phyloP scores from a whole-genome alignment of 2,329 filamentous ascomycete species.

The Botrytis cinerea region DNA sequence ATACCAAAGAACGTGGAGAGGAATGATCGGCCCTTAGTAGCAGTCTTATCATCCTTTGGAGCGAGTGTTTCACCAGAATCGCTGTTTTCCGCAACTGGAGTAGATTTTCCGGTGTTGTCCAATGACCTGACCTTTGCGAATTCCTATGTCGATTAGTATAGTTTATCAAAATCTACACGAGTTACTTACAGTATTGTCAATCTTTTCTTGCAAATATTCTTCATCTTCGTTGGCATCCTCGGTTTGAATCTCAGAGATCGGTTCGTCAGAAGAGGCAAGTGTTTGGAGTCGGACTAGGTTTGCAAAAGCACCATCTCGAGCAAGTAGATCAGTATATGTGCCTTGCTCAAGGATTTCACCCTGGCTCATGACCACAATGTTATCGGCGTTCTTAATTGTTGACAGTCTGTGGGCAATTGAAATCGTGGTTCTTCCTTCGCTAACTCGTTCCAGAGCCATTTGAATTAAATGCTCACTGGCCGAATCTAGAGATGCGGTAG shows the following conservation, averaged over 20 bases:
- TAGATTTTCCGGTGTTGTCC: neutral
- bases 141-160: neutral
- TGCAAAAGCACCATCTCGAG: constrained; percentile 51
- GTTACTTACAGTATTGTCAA: neutral
- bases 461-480: constrained; percentile 91
- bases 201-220: constrained; percentile 12
- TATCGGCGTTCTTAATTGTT: constrained; percentile 86
- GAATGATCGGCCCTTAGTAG: neutral
- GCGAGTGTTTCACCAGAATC: neutral
- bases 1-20: constrained; percentile 17
- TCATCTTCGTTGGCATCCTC: constrained; percentile 3
- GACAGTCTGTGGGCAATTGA: constrained; percentile 90
- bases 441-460: constrained; percentile 77
- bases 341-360: constrained; percentile 76
- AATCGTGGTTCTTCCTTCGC: constrained; percentile 81
- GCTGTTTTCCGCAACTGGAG: neutral
- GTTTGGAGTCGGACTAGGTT: constrained; percentile 28
- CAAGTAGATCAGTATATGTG: constrained; percentile 70
- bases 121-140: constrained; percentile 11
- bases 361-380: constrained; percentile 76
- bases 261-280: constrained; percentile 2
- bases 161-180: neutral
- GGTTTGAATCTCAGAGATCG: constrained; percentile 1
- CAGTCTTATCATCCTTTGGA: neutral
- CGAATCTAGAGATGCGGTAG: constrained; percentile 70